Conservation (phyloP, 1,284 basidiomycete genomes). For the Pascua sp. region DNA sequence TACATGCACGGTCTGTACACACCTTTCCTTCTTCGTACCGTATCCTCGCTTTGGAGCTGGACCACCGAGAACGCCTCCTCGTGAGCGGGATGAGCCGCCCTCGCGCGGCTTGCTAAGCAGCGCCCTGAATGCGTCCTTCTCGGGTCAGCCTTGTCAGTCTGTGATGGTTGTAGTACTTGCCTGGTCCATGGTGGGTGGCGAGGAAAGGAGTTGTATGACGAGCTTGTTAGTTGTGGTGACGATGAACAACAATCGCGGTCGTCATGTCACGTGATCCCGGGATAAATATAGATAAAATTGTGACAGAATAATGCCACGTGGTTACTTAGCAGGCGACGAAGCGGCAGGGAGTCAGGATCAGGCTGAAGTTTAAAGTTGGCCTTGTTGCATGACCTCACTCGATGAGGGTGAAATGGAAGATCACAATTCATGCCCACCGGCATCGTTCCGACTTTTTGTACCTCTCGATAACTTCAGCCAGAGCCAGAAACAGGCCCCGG, state of each 20-base stretch:
- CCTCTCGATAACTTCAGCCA: too few species aligned
- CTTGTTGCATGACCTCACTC: too few species aligned
- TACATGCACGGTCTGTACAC: constrained; percentile 5
- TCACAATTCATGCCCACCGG: too few species aligned
- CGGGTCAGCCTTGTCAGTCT: constrained; percentile 1
- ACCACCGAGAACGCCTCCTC: constrained; percentile 30
- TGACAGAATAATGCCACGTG: too few species aligned
- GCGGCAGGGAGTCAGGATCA: too few species aligned
- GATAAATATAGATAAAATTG: too few species aligned
- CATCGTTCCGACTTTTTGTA: too few species aligned
- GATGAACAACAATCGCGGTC: neutral
- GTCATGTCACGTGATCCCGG: too few species aligned
- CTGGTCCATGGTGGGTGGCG: constrained; percentile 29
- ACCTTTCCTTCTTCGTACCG: constrained; percentile 36
- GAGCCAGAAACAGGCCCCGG: too few species aligned
- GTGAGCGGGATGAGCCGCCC: constrained; percentile 19
- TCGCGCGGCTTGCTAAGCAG: constrained; percentile 35
- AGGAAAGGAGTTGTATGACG: neutral
- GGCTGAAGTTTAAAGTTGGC: too few species aligned
- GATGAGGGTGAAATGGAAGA: too few species aligned
- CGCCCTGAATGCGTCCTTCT: constrained; percentile 41
- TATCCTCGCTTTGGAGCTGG: constrained; percentile 35
- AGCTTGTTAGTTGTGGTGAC: neutral
- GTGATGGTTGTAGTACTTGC: constrained; percentile 13
- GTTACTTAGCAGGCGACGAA: too few species aligned